Base-by-base conservation (phyloP, 306 rosid species). In the Amphicarpaea edgeworthii region DNA sequence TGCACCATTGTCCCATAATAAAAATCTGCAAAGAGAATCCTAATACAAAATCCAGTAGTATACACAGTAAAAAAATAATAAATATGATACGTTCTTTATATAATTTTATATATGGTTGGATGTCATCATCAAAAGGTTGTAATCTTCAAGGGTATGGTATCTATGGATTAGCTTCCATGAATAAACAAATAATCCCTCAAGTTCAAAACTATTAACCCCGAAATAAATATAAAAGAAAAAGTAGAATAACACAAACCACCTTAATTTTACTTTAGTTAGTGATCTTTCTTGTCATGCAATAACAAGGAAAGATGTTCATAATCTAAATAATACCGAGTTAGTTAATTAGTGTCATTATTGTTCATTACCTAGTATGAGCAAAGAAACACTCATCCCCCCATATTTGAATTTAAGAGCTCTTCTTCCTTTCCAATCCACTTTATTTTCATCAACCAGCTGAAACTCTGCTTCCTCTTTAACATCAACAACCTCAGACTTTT, bases 341-440 rank as follows among this genome's bases (percentile, higher is more conserved):
- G n/a, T 34, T 20, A 46, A 43, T 42, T 42, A 30, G 6, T 30
- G 5, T 63, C 42, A 15, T 43, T 11, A 15, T 43, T 11, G 2
- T 59, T 30, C 2, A 32, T 61, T 83, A 88, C 98, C 88, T 68
- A 91, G 80, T 76, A 90, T 77, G 79, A 90, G 84, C 38, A 82
- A 15, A 62, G 91, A 58, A 61, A 86, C 77, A 82, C 14, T 79
- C 63, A 70, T 45, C 23, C 98, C 98, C 7, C 98, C 98, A 84
- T 95, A 97, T 67, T 84, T 81, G 78, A 84, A 14, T 55, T 82
- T 92, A 41, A 83, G 47, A 77, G 93, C 98, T 16, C 66, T 30
- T 72, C 93, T 95, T 89, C 97, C 97, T 83, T 89, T 92, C 98
- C 98, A 95, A 66, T 95, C 98, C 77, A 90, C 91, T 83, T 95